These are phyloP conservation scores for Lepidium sativum DNA, from an alignment of 345 rosid species.

Conservation along the genomic window DNA sequence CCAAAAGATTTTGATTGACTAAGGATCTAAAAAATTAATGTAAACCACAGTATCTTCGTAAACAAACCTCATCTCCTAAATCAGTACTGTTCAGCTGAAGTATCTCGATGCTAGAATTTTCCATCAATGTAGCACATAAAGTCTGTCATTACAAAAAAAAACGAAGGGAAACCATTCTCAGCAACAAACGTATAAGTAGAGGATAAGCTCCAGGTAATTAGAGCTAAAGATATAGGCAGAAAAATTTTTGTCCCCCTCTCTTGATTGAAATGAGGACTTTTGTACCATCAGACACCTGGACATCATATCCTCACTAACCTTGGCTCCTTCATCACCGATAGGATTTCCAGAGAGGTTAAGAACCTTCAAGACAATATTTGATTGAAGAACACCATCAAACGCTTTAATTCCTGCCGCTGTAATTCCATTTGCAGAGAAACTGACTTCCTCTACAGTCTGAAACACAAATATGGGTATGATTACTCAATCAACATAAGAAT, in stretches of 20 bases:
- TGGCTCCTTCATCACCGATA: slow-evolving; percentile 90
- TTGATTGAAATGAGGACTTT: neutral
- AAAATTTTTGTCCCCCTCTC: neutral
- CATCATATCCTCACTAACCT: slow-evolving; percentile 45
- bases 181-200: neutral
- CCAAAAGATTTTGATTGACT: neutral
- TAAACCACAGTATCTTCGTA: slow-evolving; percentile 3
- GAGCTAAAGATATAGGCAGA: neutral
- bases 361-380: slow-evolving; percentile 58
- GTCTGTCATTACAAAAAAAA: slow-evolving; percentile 34
- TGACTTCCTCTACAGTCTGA: slow-evolving; percentile 81
- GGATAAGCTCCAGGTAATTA: neutral
- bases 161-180: neutral
- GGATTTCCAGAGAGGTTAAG: slow-evolving; percentile 90
- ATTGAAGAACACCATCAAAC: slow-evolving; percentile 78
- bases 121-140: slow-evolving; percentile 62
- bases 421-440: slow-evolving; percentile 94
- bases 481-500: neutral
- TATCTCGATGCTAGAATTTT: slow-evolving; percentile 61
- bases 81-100: slow-evolving; percentile 80
- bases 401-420: slow-evolving; percentile 81
- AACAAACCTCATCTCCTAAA: slow-evolving; percentile 80
- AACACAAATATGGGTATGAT: slow-evolving; percentile 11
- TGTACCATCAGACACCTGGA: neutral
- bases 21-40: neutral